Percentiles rank a stretch among this genome's conserved stretches.
Evolutionary conservation across 192 early-diverging fungal species (phyloP).

Genomic region (Coemansia sp.): DNA sequence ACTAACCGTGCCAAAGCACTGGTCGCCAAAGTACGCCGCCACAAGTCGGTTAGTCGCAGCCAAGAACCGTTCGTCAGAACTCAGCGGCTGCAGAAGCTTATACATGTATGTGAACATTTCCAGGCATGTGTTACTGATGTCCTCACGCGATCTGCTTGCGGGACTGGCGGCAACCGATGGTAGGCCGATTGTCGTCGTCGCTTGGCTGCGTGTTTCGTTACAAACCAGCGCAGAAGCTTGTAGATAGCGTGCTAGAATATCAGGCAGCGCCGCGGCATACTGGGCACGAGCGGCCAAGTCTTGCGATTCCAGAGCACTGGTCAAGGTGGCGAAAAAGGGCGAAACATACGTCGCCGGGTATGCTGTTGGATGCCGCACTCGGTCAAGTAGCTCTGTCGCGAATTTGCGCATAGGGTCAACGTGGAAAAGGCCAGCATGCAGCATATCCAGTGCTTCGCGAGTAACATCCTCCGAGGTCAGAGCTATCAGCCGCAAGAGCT

Average conservation of each 20-base stretch:
- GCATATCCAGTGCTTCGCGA: slow-evolving; percentile 30
- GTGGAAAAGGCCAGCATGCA: slow-evolving; percentile 39
- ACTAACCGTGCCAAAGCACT: slow-evolving; percentile 33
- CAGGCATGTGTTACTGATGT: slow-evolving; percentile 29
- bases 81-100: slow-evolving; percentile 11
- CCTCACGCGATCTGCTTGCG: slow-evolving; percentile 10
- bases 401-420: slow-evolving; percentile 32
- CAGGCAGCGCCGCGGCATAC: slow-evolving; percentile 33
- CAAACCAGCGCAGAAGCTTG: slow-evolving; percentile 39
- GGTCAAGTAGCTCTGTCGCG: slow-evolving; percentile 12
- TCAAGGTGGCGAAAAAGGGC: slow-evolving; percentile 17
- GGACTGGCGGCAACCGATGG: slow-evolving; percentile 40
- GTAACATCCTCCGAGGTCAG: background rate
- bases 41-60: slow-evolving; percentile 29
- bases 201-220: slow-evolving; percentile 34
- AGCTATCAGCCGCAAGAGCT: slow-evolving; percentile 18
- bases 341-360: slow-evolving; percentile 21
- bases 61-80: slow-evolving; percentile 18
- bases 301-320: slow-evolving; percentile 9
- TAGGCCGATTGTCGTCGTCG: slow-evolving; percentile 28
- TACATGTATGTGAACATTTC: slow-evolving; percentile 37
- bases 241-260: slow-evolving; percentile 34
- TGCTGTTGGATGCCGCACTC: background rate
- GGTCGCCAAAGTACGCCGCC: slow-evolving; percentile 31
- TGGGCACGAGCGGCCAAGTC: slow-evolving; percentile 7